Evolutionary conservation across 1,284 basidiomycete genomes (phyloP).

Genomic region (Fistulinella staudtii): DNA sequence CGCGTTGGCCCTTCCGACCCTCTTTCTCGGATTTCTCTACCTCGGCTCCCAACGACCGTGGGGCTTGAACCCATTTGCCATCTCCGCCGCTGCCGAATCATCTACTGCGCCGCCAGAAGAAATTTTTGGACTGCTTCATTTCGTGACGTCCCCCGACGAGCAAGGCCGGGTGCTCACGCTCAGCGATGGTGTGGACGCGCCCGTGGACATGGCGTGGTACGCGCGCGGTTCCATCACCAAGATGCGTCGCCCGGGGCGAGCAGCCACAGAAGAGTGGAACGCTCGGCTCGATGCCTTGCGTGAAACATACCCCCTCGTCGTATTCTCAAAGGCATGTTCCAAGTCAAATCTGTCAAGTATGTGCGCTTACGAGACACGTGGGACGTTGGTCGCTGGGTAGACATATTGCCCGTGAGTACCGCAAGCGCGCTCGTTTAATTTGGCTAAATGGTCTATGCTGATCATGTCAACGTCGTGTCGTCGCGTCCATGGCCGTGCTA

Average conservation of each 20-base stretch:
- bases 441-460: too few species aligned
- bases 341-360: too few species aligned
- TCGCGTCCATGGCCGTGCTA: conserved; percentile 21
- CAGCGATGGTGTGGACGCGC: conserved; percentile 38
- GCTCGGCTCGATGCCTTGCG: conserved; percentile 43
- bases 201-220: conserved; percentile 52
- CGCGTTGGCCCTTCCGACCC: too few species aligned
- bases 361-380: background rate
- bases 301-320: conserved; percentile 58
- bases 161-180: conserved; percentile 25
- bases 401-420: conserved; percentile 64
- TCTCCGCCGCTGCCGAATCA: conserved; percentile 25
- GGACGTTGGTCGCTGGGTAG: too few species aligned
- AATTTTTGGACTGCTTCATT: conserved; percentile 62
- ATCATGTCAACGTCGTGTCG: too few species aligned
- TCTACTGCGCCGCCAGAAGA: conserved; percentile 45
- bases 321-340: conserved; percentile 82
- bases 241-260: background rate
- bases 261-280: conserved; percentile 41
- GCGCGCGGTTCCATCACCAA: conserved; percentile 19
- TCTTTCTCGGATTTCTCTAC: too few species aligned
- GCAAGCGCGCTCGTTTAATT: background rate
- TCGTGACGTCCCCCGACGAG: conserved; percentile 48
- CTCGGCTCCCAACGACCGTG: conserved; percentile 28
- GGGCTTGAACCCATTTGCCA: conserved; percentile 34